Conservation (phyloP, 1,139 yeast species). For the Pichia sp. region DNA sequence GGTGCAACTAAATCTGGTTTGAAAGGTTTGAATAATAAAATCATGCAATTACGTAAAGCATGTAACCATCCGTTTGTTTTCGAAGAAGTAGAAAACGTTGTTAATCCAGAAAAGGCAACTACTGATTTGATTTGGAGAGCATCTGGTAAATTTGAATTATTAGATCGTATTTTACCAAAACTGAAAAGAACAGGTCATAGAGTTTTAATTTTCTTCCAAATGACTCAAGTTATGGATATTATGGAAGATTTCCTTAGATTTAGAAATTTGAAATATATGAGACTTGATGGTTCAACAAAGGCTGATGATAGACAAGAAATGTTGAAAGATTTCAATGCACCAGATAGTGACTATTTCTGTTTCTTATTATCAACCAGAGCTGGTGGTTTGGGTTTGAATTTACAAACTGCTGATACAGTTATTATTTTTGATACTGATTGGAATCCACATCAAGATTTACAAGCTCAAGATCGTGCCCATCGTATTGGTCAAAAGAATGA, state of each 20-base stretch:
- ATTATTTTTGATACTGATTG: conserved; percentile 87
- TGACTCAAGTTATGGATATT: conserved; percentile 88
- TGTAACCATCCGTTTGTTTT: conserved; percentile 98
- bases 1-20: conserved; percentile 51
- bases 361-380: conserved; percentile 83
- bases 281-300: conserved; percentile 81
- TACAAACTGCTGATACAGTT: conserved; percentile 87
- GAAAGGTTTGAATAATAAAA: conserved; percentile 85
- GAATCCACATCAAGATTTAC: conserved; percentile 93
- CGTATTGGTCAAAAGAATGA: conserved; percentile 89
- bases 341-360: conserved; percentile 70
- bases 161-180: conserved; percentile 73
- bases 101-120: conserved; percentile 72
- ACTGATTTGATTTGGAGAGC: conserved; percentile 74
- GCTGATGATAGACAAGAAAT: conserved; percentile 77
- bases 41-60: conserved; percentile 94
- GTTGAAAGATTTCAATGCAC: conserved; percentile 70
- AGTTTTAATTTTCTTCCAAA: conserved; percentile 79
- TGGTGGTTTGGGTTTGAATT: conserved; percentile 84
- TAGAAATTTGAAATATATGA: conserved; percentile 63
- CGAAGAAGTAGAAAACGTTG: conserved; percentile 86
- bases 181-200: conserved; percentile 75
- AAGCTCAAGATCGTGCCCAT: conserved; percentile 90
- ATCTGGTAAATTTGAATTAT: conserved; percentile 71
- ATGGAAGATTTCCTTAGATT: conserved; percentile 80